Conservation (phyloP, 345 rosid genomes). For the Euphorbia tirucalli region DNA sequence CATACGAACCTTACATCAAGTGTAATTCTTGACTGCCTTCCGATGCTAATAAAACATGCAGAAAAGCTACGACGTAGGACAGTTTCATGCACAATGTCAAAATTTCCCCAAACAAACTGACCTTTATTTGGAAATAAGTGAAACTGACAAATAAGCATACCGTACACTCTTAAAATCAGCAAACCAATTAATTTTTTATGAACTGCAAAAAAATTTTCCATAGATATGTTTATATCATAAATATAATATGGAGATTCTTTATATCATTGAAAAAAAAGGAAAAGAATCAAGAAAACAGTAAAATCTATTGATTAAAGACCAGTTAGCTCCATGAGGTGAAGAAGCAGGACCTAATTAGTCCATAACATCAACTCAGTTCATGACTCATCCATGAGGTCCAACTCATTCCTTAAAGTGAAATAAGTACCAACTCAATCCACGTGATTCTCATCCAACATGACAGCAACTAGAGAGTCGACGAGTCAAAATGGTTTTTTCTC, state of each 20-base stretch:
- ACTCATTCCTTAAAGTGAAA: too few species aligned
- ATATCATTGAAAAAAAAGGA: background rate
- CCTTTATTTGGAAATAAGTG: background rate
- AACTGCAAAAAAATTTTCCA: background rate
- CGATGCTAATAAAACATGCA: conserved; percentile 3
- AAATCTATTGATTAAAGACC: background rate
- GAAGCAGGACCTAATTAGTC: background rate
- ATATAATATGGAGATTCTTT: background rate
- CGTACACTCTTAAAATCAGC: background rate
- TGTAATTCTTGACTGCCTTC: background rate
- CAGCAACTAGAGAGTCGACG: too few species aligned
- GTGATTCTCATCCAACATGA: too few species aligned
- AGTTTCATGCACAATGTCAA: background rate
- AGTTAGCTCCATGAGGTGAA: background rate
- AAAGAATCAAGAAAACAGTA: background rate
- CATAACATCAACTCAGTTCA: background rate
- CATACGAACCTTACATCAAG: background rate
- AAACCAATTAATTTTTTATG: background rate
- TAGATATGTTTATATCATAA: background rate
- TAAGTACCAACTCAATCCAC: too few species aligned
- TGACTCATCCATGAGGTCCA: background rate
- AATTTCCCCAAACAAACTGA: background rate
- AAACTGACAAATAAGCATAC: background rate
- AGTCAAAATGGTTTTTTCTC: too few species aligned
- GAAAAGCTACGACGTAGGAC: background rate